Evolutionary conservation across 345 rosid genomes (phyloP).

Genomic region (Raphanus sativus): DNA sequence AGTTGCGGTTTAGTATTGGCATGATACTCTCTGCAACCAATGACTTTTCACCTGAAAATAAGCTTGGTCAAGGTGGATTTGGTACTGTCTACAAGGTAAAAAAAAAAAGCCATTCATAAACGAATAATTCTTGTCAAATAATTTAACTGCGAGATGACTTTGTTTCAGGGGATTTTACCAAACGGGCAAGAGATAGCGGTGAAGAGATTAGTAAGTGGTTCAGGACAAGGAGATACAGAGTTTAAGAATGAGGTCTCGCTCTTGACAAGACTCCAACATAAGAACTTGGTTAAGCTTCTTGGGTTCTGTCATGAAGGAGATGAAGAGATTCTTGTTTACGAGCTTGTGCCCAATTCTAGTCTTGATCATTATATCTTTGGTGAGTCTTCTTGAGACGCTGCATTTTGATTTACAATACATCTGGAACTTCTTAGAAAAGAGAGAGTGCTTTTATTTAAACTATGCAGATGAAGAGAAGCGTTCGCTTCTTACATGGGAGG

Average conservation of each 20-base stretch:
- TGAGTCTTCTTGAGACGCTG: background rate
- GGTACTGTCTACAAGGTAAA: background rate
- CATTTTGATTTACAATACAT: background rate
- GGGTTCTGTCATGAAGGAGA: constrained; percentile 46
- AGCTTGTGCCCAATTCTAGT: constrained; percentile 49
- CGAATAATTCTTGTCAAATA: background rate
- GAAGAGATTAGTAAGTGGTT: constrained; percentile 40
- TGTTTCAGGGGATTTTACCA: constrained; percentile 45
- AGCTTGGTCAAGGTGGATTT: constrained; percentile 1
- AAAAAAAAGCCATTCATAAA: background rate
- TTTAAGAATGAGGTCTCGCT: constrained; percentile 51
- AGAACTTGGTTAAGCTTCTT: constrained; percentile 49
- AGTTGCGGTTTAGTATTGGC: constrained; percentile 7
- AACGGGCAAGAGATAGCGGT: constrained; percentile 46
- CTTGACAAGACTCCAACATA: constrained; percentile 57
- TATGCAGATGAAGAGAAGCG: background rate
- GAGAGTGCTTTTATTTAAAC: background rate
- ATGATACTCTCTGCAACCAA: constrained; percentile 6
- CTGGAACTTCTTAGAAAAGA: background rate
- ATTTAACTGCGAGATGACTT: background rate
- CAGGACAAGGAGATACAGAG: constrained; percentile 51
- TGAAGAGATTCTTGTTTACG: constrained; percentile 53
- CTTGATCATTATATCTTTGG: constrained; percentile 50
- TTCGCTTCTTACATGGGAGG: background rate
- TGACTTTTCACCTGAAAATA: background rate